phyloP scores from a whole-genome alignment of 257 asterid species.

The Nicotiana sylvestris region DNA sequence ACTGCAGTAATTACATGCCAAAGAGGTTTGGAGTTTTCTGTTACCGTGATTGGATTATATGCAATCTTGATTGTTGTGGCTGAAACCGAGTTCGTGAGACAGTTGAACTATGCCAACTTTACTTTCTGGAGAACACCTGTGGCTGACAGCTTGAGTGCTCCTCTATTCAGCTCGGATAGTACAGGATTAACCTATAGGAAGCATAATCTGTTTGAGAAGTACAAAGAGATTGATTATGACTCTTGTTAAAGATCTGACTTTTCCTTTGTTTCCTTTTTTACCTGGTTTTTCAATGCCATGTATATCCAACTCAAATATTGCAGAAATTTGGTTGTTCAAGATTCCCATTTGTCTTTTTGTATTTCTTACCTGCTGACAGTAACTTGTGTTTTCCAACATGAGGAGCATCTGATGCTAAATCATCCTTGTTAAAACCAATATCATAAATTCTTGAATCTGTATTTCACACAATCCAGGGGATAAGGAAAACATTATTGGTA shows the following conservation, averaged over 20 bases:
- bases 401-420: not conserved
- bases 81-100: not conserved
- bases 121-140: not conserved
- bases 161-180: not conserved
- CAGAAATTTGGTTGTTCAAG: not conserved
- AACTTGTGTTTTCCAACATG: not conserved
- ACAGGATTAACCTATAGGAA: not conserved
- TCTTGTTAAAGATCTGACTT: not conserved
- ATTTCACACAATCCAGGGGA: not conserved
- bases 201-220: not conserved
- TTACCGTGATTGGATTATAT: not conserved
- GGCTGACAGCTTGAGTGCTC: not conserved
- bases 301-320: not conserved
- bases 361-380: not conserved
- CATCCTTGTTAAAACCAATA: not conserved
- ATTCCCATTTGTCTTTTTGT: not conserved
- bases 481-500: not conserved
- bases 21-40: not conserved
- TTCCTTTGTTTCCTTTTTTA: not conserved
- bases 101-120: not conserved
- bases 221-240: not conserved
- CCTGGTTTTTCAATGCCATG: not conserved
- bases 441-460: not conserved
- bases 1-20: not conserved
- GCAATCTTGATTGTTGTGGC: conserved; percentile 2